A percentile compares a stretch with the other conserved stretches of the same genome.
Evolutionary conservation across 2,329 filamentous ascomycete genomes (phyloP).

Genomic region (Penicillium verrucosum): DNA sequence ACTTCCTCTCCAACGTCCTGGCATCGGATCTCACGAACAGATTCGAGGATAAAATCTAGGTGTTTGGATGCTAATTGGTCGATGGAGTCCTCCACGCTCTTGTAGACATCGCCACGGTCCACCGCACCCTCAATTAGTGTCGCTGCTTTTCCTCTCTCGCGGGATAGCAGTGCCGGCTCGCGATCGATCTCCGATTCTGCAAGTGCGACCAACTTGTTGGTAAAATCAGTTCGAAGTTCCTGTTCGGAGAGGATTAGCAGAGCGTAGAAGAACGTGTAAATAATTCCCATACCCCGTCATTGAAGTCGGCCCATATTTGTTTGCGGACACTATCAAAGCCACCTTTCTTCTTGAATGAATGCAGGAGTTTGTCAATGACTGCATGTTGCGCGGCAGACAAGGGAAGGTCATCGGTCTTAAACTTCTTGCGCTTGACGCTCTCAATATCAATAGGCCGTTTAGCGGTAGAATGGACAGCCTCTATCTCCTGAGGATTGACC

Average conservation of each 20-base stretch:
- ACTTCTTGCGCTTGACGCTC: slow-evolving; percentile 45
- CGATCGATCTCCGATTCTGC: slow-evolving; percentile 61
- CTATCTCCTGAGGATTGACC: slow-evolving; percentile 33
- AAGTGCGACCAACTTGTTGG: slow-evolving; percentile 52
- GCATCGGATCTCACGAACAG: slow-evolving; percentile 56
- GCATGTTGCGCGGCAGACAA: slow-evolving; percentile 56
- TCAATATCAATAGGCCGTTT: slow-evolving; percentile 37
- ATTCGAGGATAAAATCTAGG: slow-evolving; percentile 52
- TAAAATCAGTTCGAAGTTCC: slow-evolving; percentile 53
- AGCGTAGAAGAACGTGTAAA: neutral
- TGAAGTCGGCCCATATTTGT: slow-evolving; percentile 58
- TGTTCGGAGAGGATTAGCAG: slow-evolving; percentile 28
- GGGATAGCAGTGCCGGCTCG: slow-evolving; percentile 58
- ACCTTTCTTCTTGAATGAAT: slow-evolving; percentile 65
- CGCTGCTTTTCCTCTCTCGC: slow-evolving; percentile 60
- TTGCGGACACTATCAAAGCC: slow-evolving; percentile 63
- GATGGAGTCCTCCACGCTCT: slow-evolving; percentile 54
- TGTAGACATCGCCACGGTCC: slow-evolving; percentile 61
- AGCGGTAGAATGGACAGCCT: slow-evolving; percentile 26
- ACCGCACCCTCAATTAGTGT: slow-evolving; percentile 63
- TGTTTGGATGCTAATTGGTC: slow-evolving; percentile 54
- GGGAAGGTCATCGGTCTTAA: slow-evolving; percentile 61
- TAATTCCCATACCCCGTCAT: slow-evolving; percentile 47
- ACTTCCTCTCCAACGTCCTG: slow-evolving; percentile 58
- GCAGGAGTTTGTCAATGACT: slow-evolving; percentile 58